These are phyloP conservation scores for Trametes coccinea DNA, from an alignment of 768 basidiomycete species.

Conservation along the genomic window DNA sequence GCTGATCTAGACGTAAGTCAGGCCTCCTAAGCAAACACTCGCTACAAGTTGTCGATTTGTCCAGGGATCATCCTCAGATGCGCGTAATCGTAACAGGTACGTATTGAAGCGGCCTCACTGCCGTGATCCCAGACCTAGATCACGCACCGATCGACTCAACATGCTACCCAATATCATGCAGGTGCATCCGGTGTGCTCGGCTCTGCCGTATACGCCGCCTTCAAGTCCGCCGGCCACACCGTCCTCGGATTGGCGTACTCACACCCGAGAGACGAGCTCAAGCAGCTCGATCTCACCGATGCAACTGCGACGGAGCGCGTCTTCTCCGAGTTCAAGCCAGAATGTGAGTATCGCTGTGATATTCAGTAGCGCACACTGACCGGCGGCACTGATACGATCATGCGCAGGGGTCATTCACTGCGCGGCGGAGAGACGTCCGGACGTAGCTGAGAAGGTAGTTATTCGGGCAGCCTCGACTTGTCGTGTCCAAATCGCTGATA, in stretches of 20 bases:
- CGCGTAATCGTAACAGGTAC: constrained; percentile 62
- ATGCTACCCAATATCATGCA: constrained; percentile 29
- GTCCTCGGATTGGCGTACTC: constrained; percentile 76
- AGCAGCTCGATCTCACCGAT: constrained; percentile 71
- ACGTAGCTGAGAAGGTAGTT: constrained; percentile 85
- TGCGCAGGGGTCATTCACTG: constrained; percentile 85
- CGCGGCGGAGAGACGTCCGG: constrained; percentile 91
- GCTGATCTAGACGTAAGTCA: too few species aligned
- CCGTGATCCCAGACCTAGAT: neutral
- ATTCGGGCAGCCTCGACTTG: neutral
- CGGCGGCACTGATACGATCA: too few species aligned
- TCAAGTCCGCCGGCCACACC: constrained; percentile 45
- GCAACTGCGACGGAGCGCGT: constrained; percentile 50
- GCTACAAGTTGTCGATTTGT: too few species aligned
- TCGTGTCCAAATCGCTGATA: neutral
- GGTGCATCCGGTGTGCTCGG: constrained; percentile 94
- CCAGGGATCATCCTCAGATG: constrained; percentile 26
- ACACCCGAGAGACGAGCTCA: constrained; percentile 52
- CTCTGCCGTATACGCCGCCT: constrained; percentile 69
- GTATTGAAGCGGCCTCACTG: neutral
- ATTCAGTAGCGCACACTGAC: neutral
- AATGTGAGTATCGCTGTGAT: constrained; percentile 46
- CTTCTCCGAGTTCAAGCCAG: constrained; percentile 60
- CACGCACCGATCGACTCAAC: neutral
- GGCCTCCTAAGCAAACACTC: too few species aligned